Conservation (phyloP, 1,284 basidiomycete species). For the Tilletia setariae region DNA sequence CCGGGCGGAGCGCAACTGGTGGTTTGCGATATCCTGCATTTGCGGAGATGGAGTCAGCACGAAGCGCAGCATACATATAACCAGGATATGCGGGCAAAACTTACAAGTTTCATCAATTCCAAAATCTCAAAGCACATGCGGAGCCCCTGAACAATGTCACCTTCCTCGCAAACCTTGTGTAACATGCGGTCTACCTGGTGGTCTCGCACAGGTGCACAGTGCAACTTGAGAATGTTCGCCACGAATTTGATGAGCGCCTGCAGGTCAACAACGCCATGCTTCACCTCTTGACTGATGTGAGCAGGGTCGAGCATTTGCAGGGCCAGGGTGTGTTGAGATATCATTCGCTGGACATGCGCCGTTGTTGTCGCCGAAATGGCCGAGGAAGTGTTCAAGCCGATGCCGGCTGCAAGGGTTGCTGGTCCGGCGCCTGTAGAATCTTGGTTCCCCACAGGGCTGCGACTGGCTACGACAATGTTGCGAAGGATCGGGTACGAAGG, state of each 20-base stretch:
- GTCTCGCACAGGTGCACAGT: constrained; percentile 91
- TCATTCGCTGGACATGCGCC: background rate
- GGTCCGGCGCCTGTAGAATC: background rate
- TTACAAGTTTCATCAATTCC: constrained; percentile 88
- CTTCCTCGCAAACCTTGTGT: constrained; percentile 29
- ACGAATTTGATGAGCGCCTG: constrained; percentile 74
- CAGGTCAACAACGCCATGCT: constrained; percentile 74
- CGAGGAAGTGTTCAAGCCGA: too few species aligned
- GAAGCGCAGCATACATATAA: background rate
- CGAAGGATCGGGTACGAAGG: background rate
- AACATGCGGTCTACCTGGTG: constrained; percentile 79
- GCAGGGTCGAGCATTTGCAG: constrained; percentile 59
- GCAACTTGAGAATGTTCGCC: constrained; percentile 76
- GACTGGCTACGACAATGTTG: background rate
- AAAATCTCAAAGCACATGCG: constrained; percentile 83
- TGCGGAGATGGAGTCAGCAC: constrained; percentile 46
- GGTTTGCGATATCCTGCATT: constrained; percentile 90
- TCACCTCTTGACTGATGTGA: constrained; percentile 76
- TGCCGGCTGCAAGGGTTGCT: background rate
- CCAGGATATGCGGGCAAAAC: constrained; percentile 38
- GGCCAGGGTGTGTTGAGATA: constrained; percentile 52
- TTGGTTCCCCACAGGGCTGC: background rate
- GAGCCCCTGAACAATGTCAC: constrained; percentile 67
- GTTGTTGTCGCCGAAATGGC: background rate
- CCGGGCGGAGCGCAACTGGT: constrained; percentile 81